Evolutionary conservation across 768 basidiomycete species (phyloP).

Genomic region (Arthromyces matolae): DNA sequence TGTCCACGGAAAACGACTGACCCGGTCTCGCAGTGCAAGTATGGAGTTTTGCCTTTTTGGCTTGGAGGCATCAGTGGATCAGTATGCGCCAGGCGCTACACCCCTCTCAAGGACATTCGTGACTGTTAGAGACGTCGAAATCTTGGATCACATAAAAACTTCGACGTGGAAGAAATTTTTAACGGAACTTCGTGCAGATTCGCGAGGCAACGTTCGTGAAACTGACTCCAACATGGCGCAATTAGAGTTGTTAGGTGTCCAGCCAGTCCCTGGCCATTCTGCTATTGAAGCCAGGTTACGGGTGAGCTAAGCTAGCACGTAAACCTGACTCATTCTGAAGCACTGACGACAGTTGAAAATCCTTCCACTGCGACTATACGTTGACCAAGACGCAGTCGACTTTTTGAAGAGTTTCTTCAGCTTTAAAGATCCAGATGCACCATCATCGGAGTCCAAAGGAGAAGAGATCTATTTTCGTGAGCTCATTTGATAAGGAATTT

Average conservation of each 20-base stretch:
- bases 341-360: constrained; percentile 67
- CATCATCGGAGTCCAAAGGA: constrained; percentile 32
- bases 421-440: constrained; percentile 64
- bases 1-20: constrained; percentile 57
- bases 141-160: constrained; percentile 95
- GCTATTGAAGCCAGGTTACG: constrained; percentile 77
- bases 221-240: constrained; percentile 94
- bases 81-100: constrained; percentile 50
- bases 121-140: constrained; percentile 74
- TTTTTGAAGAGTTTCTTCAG: constrained; percentile 96
- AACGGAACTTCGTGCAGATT: constrained; percentile 79
- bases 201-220: constrained; percentile 84
- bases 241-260: constrained; percentile 71
- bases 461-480: constrained; percentile 73
- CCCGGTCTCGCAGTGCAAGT: constrained; percentile 70
- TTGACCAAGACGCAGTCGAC: constrained; percentile 98
- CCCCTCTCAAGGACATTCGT: constrained; percentile 65
- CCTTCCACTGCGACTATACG: constrained; percentile 84
- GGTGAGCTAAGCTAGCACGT: constrained; percentile 53
- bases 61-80: constrained; percentile 62
- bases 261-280: constrained; percentile 62
- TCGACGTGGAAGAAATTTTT: constrained; percentile 99
- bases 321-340: neutral
- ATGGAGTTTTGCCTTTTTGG: constrained; percentile 81
- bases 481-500: constrained; percentile 24